Evolutionary conservation across 2,329 filamentous ascomycete genomes (phyloP), one percentile per base, ranked within the genome.

Genomic region (Cercospora sesami): DNA sequence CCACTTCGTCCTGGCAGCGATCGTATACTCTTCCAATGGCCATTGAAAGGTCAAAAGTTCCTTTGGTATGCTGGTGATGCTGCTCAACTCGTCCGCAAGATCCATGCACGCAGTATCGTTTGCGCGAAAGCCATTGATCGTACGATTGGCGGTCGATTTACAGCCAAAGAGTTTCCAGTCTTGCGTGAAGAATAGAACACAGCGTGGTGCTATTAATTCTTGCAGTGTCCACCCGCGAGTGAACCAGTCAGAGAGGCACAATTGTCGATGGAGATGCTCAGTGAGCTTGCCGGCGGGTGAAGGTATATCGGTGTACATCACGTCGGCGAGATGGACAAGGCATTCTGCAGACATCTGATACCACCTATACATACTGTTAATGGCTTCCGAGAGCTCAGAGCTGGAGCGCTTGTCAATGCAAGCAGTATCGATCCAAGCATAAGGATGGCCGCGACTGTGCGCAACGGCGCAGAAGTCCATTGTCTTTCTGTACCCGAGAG

Each of bases 341-440:
- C 60, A 63, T 5, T 63, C 60, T 12, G 10, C 10, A 21, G 60
- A n/a, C 36, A 31, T 53, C 23, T 21, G 39, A 16, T 63, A 63
- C 42, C 60, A 63, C 14, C 28, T 10, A 5, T 67, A 74, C 72
- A 73, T 73, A 3, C 70, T 71, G 30, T 73, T 73, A 18, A 73
- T 72, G 14, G 71, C 70, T 51, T 71, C 67, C 5, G 60, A 65
- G n/a, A 74, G 48, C 28, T 74, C 71, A 14, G 69, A 61, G 42
- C 68, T 71, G 53, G 68, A 73, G 3, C 58, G 33, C 23, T 71
- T 72, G 42, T 74, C 69, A 30, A 74, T 74, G 64, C 72, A 71
- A 62, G 69, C 73, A 7, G 73, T 73, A 55, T 75, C 73, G 59
- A 75, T 45, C 73, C 73, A 75, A 45, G 60, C 58, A 57, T 63